Conservation (phyloP, 2,329 filamentous ascomycete genomes). For the Fusarium nisikadoi region DNA sequence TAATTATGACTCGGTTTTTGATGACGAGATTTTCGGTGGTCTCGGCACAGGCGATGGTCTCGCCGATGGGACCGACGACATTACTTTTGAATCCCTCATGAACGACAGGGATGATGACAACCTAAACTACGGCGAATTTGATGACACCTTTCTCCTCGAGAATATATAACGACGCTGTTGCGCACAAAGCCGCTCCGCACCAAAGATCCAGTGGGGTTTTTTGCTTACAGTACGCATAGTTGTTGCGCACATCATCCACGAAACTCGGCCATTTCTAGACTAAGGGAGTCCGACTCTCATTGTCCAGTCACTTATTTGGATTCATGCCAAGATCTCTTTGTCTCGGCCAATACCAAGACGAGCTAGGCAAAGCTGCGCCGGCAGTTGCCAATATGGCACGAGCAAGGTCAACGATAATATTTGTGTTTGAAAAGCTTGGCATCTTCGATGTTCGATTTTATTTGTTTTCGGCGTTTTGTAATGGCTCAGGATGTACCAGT, state of each 20-base stretch:
- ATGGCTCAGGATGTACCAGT: slow-evolving; percentile 4
- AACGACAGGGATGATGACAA: slow-evolving; percentile 49
- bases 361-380: neutral
- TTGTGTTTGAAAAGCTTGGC: slow-evolving; percentile 3
- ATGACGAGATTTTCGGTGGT: slow-evolving; percentile 55
- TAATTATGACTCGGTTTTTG: slow-evolving; percentile 49
- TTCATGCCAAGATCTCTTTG: neutral
- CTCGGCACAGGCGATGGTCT: slow-evolving; percentile 53
- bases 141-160: slow-evolving; percentile 57
- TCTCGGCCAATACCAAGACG: neutral
- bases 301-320: neutral
- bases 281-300: neutral
- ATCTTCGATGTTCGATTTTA: neutral
- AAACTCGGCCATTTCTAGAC: neutral
- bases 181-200: too few species aligned
- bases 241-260: neutral
- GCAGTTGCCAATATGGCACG: neutral
- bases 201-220: too few species aligned
- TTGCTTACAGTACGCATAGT: too few species aligned
- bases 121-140: slow-evolving; percentile 57
- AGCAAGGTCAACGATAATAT: neutral
- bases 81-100: slow-evolving; percentile 64
- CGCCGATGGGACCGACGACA: slow-evolving; percentile 47
- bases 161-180: slow-evolving; percentile 20
- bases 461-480: neutral